These are phyloP conservation scores for Oenanthe sinensis DNA, from an alignment of 129 eudicot genomes.

Conservation along the genomic window DNA sequence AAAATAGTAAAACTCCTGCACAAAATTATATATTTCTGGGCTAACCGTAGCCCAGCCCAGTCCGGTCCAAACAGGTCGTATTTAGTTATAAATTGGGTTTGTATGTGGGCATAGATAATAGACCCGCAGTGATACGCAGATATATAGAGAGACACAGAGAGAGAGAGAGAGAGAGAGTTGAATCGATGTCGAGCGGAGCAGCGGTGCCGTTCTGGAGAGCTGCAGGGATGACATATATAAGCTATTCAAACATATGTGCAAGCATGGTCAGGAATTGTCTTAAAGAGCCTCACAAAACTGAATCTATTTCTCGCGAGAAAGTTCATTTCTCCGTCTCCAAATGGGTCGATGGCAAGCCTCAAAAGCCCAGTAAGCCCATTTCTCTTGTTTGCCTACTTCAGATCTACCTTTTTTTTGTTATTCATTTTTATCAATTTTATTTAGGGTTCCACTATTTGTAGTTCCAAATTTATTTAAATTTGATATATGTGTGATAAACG, in stretches of 20 bases:
- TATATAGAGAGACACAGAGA: not conserved
- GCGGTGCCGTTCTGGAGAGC: conserved; percentile 88
- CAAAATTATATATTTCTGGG: too few relatives aligned
- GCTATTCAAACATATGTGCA: conserved; percentile 83
- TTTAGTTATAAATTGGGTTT: too few relatives aligned
- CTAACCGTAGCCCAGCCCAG: too few relatives aligned
- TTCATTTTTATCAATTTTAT: not conserved
- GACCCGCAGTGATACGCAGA: too few relatives aligned
- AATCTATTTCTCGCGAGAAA: conserved; percentile 65
- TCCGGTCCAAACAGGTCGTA: too few relatives aligned
- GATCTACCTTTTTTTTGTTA: not conserved
- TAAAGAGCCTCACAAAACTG: conserved; percentile 71
- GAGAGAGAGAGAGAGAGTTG: not conserved
- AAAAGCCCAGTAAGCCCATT: conserved; percentile 53
- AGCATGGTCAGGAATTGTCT: conserved; percentile 79
- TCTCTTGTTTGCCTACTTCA: not conserved
- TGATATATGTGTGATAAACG: too few relatives aligned
- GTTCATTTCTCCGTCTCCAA: conserved; percentile 74
- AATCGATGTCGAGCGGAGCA: conserved; percentile 37
- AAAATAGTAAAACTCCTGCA: too few relatives aligned
- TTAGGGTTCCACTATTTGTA: not conserved
- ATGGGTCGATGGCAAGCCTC: conserved; percentile 70
- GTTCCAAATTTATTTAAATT: too few relatives aligned
- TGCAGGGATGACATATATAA: conserved; percentile 92
- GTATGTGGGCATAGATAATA: too few relatives aligned